phyloP scores from a whole-genome alignment of 305 asterid genomes.

The Solanum hybrid region DNA sequence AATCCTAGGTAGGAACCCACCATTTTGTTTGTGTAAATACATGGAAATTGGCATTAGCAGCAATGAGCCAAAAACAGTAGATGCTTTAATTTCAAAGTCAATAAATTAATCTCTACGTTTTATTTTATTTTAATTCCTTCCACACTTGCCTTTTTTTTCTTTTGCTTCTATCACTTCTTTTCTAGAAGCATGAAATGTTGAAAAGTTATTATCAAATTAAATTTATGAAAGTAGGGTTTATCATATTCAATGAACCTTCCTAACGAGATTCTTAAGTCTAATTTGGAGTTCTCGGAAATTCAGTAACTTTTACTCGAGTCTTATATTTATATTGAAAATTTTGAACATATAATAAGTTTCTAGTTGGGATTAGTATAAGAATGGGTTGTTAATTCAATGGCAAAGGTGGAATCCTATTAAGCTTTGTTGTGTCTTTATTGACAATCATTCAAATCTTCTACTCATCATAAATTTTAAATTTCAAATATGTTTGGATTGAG shows the following conservation, averaged over 20 bases:
- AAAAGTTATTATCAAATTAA: neutral
- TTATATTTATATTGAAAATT: neutral
- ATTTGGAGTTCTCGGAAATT: too few species aligned
- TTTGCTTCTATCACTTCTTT: neutral
- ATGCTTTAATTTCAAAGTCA: neutral
- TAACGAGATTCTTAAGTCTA: neutral
- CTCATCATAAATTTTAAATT: neutral
- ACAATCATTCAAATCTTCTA: neutral
- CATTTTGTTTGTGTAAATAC: neutral
- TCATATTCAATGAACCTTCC: neutral
- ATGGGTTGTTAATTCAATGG: neutral
- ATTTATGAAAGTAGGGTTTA: neutral
- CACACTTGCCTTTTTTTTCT: neutral
- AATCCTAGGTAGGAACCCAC: neutral
- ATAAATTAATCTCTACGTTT: neutral
- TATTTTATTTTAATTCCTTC: neutral
- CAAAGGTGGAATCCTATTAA: neutral
- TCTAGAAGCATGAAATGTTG: neutral
- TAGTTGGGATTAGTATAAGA: neutral
- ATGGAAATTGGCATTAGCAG: neutral
- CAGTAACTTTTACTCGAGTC: neutral
- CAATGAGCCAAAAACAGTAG: neutral
- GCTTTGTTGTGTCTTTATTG: neutral
- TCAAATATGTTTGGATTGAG: too few species aligned
- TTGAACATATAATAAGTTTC: neutral